Evolutionary conservation across 306 rosid genomes (phyloP).

Genomic region (Casuarina cunninghamiana): DNA sequence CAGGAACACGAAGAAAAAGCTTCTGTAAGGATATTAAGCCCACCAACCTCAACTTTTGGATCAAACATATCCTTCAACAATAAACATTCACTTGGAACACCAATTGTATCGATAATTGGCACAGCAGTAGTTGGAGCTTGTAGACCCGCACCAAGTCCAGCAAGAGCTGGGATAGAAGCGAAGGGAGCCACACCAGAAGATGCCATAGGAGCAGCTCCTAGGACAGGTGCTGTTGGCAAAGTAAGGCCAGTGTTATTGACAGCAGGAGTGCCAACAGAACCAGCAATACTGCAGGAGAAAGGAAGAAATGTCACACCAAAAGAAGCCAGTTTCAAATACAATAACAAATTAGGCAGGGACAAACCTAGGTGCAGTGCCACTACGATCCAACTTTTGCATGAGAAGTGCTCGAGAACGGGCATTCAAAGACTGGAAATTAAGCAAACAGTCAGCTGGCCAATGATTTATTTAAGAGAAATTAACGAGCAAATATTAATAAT

Average conservation of each 20-base stretch:
- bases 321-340: constrained; percentile 17
- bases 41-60: constrained; percentile 78
- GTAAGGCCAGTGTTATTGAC: constrained; percentile 47
- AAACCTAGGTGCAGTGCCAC: constrained; percentile 73
- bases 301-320: constrained; percentile 27
- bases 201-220: constrained; percentile 38
- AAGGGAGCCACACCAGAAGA: constrained; percentile 50
- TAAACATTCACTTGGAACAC: constrained; percentile 90
- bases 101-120: constrained; percentile 60
- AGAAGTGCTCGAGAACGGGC: constrained; percentile 87
- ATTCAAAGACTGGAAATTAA: constrained; percentile 69
- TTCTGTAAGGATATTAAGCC: background rate
- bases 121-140: constrained; percentile 51
- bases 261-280: constrained; percentile 51
- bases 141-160: constrained; percentile 60
- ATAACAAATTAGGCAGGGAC: constrained; percentile 26
- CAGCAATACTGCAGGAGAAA: constrained; percentile 55
- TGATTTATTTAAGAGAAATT: constrained; percentile 7
- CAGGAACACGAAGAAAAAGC: background rate
- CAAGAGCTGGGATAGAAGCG: constrained; percentile 48
- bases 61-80: constrained; percentile 88
- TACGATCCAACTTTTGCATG: constrained; percentile 96
- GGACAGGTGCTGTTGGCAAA: constrained; percentile 45
- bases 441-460: constrained; percentile 19
- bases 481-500: background rate